These are phyloP conservation scores for Chrysosporium keratinophilum DNA, from an alignment of 2,329 filamentous ascomycete species.

Conservation along the genomic window DNA sequence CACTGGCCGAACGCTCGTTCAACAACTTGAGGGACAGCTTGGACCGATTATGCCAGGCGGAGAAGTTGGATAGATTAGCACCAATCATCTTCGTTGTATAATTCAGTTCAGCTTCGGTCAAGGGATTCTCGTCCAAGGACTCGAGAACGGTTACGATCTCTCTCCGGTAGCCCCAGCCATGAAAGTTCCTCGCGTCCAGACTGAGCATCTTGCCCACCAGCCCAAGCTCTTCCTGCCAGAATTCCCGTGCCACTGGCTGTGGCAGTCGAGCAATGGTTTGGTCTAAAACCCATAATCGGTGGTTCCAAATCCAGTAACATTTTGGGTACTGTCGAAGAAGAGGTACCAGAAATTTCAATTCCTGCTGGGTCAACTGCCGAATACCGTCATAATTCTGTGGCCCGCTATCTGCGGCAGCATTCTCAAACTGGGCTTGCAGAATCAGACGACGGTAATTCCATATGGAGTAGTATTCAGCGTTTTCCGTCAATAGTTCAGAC, in stretches of 20 bases:
- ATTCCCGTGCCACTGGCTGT: constrained; percentile 43
- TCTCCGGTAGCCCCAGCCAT: constrained; percentile 88
- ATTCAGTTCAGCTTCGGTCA: constrained; percentile 70
- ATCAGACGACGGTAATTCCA: constrained; percentile 55
- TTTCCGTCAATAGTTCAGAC: constrained; percentile 36
- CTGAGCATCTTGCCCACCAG: constrained; percentile 80
- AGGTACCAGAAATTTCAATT: constrained; percentile 73
- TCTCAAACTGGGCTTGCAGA: constrained; percentile 50
- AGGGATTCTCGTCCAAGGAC: constrained; percentile 43
- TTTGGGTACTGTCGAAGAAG: constrained; percentile 81
- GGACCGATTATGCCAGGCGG: constrained; percentile 86
- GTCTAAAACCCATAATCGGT: constrained; percentile 73
- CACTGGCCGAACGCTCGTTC: constrained; percentile 56
- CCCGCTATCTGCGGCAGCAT: neutral
- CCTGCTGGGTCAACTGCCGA: constrained; percentile 53
- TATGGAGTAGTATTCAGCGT: constrained; percentile 41
- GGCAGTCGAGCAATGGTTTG: constrained; percentile 58
- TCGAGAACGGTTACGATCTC: constrained; percentile 69
- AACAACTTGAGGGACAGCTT: constrained; percentile 71
- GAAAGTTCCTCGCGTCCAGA: constrained; percentile 82
- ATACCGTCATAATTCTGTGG: constrained; percentile 27
- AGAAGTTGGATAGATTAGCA: constrained; percentile 85
- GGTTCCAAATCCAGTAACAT: constrained; percentile 99
- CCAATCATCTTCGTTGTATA: constrained; percentile 87
- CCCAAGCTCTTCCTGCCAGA: constrained; percentile 78